Conservation (phyloP, 2,329 filamentous ascomycete species). For the Neofusicoccum laricinum region DNA sequence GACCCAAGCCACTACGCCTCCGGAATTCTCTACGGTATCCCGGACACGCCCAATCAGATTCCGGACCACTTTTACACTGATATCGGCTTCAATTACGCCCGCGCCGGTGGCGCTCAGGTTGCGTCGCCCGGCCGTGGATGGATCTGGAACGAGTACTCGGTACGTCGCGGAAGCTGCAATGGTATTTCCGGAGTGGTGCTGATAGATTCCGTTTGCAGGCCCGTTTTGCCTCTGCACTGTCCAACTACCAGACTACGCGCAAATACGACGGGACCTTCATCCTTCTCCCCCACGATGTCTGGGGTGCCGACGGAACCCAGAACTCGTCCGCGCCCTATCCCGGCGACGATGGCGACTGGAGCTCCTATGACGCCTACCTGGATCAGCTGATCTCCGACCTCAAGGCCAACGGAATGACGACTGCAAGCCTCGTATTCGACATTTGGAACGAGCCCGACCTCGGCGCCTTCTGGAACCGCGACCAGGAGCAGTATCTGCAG, state of each 20-base stretch:
- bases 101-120: slow-evolving; percentile 44
- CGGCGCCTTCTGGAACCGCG: slow-evolving; percentile 36
- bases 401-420: slow-evolving; percentile 35
- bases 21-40: slow-evolving; percentile 44
- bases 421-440: slow-evolving; percentile 42
- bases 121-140: slow-evolving; percentile 35
- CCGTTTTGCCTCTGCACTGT: slow-evolving; percentile 44
- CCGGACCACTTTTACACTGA: slow-evolving; percentile 39
- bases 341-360: slow-evolving; percentile 52
- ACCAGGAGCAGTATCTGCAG: slow-evolving; percentile 40
- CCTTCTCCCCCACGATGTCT: slow-evolving; percentile 47
- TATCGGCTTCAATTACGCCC: slow-evolving; percentile 41
- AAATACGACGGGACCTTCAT: slow-evolving; percentile 45
- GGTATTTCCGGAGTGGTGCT: neutral
- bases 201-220: slow-evolving; percentile 17
- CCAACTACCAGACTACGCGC: slow-evolving; percentile 45
- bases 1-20: slow-evolving; percentile 37
- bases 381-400: slow-evolving; percentile 38
- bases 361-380: slow-evolving; percentile 44
- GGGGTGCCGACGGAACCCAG: slow-evolving; percentile 47
- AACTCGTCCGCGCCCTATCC: slow-evolving; percentile 42
- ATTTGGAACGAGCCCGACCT: slow-evolving; percentile 56
- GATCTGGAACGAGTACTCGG: slow-evolving; percentile 32
- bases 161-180: neutral
- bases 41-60: slow-evolving; percentile 38